Percentiles rank a stretch among this genome's conserved stretches.
Conservation (phyloP, 371 early-diverging fungal genomes). For the Lichtheimia ornata region DNA sequence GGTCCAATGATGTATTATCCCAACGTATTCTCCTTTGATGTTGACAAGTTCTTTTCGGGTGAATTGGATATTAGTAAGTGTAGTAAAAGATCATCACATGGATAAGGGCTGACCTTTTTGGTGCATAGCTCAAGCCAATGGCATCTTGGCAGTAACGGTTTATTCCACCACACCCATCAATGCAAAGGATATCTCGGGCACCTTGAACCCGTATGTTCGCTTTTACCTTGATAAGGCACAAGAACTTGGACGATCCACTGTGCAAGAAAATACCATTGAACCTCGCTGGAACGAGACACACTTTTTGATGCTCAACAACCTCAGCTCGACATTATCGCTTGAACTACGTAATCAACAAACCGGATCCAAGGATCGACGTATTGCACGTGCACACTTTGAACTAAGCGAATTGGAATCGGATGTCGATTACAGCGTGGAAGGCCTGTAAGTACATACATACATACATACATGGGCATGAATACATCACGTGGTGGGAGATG, state of each 20-base stretch:
- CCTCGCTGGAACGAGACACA: conserved; percentile 66
- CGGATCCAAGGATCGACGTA: conserved; percentile 36
- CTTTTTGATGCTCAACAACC: conserved; percentile 57
- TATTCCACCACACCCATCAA: conserved; percentile 76
- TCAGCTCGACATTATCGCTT: conserved; percentile 53
- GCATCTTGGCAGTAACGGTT: conserved; percentile 82
- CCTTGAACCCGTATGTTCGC: conserved; percentile 81
- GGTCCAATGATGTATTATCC: conserved; percentile 87
- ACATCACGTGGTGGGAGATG: no score
- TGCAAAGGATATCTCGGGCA: conserved; percentile 75
- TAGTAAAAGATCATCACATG: background rate
- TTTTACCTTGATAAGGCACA: conserved; percentile 77
- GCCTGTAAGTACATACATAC: conserved; percentile 31
- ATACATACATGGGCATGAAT: background rate
- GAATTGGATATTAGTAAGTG: conserved; percentile 48
- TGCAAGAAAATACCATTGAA: conserved; percentile 56
- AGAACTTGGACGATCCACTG: conserved; percentile 67
- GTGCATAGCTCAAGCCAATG: conserved; percentile 68
- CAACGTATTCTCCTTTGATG: conserved; percentile 78
- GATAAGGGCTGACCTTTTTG: background rate
- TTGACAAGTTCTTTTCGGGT: conserved; percentile 81
- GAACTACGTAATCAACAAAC: conserved; percentile 37
- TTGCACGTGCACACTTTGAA: conserved; percentile 54
- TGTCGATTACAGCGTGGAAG: conserved; percentile 38
- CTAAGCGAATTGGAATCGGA: conserved; percentile 56